Evolutionary conservation across 192 early-diverging fungal species (phyloP), one percentile per base, ranked within the genome.

Genomic region (Kappamyces sp.): DNA sequence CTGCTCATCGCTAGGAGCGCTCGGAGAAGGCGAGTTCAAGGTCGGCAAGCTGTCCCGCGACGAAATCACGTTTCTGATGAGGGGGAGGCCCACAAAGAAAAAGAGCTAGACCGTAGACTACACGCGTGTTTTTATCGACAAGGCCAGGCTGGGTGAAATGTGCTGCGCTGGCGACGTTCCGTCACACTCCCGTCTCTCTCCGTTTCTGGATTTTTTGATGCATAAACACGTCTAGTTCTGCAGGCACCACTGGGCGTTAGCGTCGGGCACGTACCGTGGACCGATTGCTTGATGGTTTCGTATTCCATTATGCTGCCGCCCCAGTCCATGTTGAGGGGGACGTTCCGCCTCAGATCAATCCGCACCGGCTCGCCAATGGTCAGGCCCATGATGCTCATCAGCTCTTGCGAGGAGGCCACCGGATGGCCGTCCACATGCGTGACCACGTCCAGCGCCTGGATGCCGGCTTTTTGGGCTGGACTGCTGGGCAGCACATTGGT

Each of bases 371-470:
- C 53, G 3, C 64, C 52, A 31, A 77, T 49, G 43, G 57, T 46
- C 15, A 66, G 33, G 3, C 77, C 77, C 37, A 79, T 58, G 11
- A 30, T 5, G 57, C 52, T 40, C 30, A 67, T 59, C 1, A 74
- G 60, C 57, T 79, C 72, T 8, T 70, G 73, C 4, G 65, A 66
- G 51, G 41, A 57, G n/a, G 30, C 42, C 1, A 77, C 62, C 5
- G 64, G 37, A 3, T 30, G 12, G 2, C 45, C 62, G 38, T 77
- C 67, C 5, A 74, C 65, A 29, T 52, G 47, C 1, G 63, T 62
- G 55, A 79, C 72, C 33, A 79, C 73, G 47, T 75, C 72, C 1
- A 74, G 74, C 31, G 69, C 70, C 4, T 45, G 7, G 33, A 69
- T 36, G 2, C 73, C 73, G 31, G 67, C 71, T 7, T 49, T 42